These are phyloP conservation scores for Yarrowia keelungensis DNA, from an alignment of 805 yeast genomes.

Conservation along the genomic window DNA sequence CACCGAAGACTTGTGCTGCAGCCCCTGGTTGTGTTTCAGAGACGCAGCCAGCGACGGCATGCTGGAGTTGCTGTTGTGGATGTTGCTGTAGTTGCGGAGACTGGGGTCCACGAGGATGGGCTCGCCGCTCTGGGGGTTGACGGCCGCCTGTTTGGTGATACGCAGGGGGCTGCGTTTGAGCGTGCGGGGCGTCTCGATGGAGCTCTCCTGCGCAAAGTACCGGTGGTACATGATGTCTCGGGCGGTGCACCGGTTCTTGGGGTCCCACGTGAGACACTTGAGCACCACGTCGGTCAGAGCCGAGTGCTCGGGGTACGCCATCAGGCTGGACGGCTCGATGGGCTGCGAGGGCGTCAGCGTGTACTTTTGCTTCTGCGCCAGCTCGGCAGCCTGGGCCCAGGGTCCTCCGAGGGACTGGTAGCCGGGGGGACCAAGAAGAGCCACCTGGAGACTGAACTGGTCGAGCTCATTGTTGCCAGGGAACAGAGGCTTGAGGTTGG, in stretches of 20 bases:
- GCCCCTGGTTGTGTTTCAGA: conserved; percentile 15
- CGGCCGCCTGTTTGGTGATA: conserved; percentile 17
- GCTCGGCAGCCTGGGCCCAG: not conserved
- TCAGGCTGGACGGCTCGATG: not conserved
- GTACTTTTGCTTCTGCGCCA: conserved; percentile 17
- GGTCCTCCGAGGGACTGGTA: conserved; percentile 10
- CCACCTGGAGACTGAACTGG: conserved; percentile 73
- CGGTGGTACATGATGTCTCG: conserved; percentile 40
- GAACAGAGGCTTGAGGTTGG: conserved; percentile 76
- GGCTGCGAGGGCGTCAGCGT: not conserved
- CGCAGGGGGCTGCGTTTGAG: conserved; percentile 39
- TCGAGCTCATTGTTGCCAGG: conserved; percentile 84
- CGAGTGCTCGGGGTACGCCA: not conserved
- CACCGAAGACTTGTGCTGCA: conserved; percentile 4
- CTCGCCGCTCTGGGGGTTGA: conserved; percentile 1
- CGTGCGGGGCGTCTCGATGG: conserved; percentile 23
- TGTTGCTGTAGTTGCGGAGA: conserved; percentile 1
- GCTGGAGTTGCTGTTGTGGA: not conserved
- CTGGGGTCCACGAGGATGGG: conserved; percentile 2
- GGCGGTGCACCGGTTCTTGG: conserved; percentile 51
- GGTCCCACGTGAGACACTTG: conserved; percentile 77
- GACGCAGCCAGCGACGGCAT: conserved; percentile 3
- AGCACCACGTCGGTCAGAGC: conserved; percentile 39
- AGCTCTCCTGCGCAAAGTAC: conserved; percentile 25
- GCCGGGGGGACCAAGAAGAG: conserved; percentile 75